Percentiles rank a stretch among this genome's conserved stretches.
These are phyloP conservation scores for Melanomma pulvis-pyrius DNA, from an alignment of 495 filamentous ascomycete species.

Conservation along the genomic window DNA sequence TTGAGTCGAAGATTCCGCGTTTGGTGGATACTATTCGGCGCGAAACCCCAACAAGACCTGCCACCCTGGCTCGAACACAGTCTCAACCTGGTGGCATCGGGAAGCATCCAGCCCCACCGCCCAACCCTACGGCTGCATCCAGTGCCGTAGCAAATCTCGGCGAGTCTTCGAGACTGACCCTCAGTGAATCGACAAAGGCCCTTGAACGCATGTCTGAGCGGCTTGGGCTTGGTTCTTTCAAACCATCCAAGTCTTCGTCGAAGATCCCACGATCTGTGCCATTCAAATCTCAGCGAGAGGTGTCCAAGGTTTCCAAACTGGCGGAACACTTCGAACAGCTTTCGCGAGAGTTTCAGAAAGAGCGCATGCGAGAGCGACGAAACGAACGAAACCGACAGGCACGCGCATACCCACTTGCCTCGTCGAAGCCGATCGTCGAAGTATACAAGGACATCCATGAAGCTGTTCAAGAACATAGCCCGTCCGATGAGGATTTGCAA, in stretches of 20 bases:
- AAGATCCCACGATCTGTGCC: conserved; percentile 87
- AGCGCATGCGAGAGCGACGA: conserved; percentile 80
- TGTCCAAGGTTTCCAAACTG: conserved; percentile 76
- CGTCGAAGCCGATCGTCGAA: conserved; percentile 94
- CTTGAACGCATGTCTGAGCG: conserved; percentile 42
- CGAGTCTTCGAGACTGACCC: conserved; percentile 24
- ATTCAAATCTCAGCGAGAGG: conserved; percentile 58
- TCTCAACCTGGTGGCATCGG: conserved; percentile 63
- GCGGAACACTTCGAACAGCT: conserved; percentile 96
- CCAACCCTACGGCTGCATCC: neutral
- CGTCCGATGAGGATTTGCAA: conserved; percentile 64
- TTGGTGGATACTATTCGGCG: conserved; percentile 43
- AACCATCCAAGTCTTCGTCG: conserved; percentile 55
- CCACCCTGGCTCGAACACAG: conserved; percentile 69
- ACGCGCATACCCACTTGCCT: conserved; percentile 82
- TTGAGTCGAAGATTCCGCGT: conserved; percentile 42
- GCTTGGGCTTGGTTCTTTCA: conserved; percentile 57
- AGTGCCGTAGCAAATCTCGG: neutral
- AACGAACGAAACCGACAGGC: conserved; percentile 79
- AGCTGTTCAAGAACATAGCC: conserved; percentile 83
- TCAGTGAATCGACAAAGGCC: conserved; percentile 28
- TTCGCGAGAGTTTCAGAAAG: conserved; percentile 94
- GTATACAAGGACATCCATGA: conserved; percentile 92
- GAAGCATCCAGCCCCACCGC: neutral
- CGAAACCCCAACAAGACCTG: conserved; percentile 50